Evolutionary conservation across 768 basidiomycete genomes (phyloP), one percentile per base, ranked within the genome.

Genomic region (Hemileccinum rubropunctum): DNA sequence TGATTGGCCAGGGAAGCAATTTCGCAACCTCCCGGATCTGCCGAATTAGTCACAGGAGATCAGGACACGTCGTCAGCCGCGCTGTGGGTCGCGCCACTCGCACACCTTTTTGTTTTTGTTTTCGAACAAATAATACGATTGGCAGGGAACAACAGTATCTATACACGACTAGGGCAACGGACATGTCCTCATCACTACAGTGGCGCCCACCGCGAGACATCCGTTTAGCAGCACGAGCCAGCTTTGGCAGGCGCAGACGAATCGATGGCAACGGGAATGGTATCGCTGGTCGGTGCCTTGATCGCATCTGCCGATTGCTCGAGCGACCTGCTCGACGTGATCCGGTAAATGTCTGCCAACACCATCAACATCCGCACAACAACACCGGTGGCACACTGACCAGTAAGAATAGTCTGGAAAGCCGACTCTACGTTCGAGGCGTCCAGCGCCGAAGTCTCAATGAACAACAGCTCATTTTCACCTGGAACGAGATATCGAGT

Each of bases 391-490:
- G 41, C 32, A 30, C 26, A 73, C 82, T 45, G 42, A 92, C 94
- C 94, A 39, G 88, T 85, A 54, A 99, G 79, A 65, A 98, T 98
- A 50, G 84, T 93, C 70, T 98, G 94, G 85, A 99, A 99, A 44
- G 95, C 97, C 50, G 81, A 74, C 73, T 98, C 95, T 72, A 99
- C 95, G 74, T 98, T 97, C 44, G 93, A 95, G 61, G 95, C 92
- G 83, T 99, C 97, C 81, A 98, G 85, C 74, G 95, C 95, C 64
- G 95, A 99, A 53, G 95, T 99, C 78, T 99, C 95, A 58, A 99
- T 95, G 79, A 95, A 95, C 48, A 88, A 91, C 59, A 98, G 71
- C 18, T 84, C 85, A 63, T 95, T 93, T 74, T 95, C 93, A 60
- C 88, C 92, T 92, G 61, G 20, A 45, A 39, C 41, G 37, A 17